Evolutionary conservation across 345 rosid genomes (phyloP).

Genomic region (Atalantia buxifolia): DNA sequence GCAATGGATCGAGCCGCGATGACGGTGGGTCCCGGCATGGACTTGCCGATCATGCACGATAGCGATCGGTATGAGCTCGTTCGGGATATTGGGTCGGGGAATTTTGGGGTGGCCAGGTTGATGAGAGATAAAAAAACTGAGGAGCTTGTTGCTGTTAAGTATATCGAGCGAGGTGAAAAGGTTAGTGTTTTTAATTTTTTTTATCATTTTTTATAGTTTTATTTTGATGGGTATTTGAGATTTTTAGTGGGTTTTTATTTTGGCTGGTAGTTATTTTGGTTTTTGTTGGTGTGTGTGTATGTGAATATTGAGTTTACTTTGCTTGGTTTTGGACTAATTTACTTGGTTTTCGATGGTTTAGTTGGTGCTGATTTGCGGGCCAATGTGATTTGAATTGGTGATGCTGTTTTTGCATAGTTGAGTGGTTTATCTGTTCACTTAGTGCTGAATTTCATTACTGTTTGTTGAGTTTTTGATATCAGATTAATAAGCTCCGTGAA

Average conservation of each 20-base stretch:
- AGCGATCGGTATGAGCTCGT: slow-evolving; percentile 79
- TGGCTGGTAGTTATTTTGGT: not conserved
- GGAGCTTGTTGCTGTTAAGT: slow-evolving; percentile 84
- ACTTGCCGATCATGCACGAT: slow-evolving; percentile 82
- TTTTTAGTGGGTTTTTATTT: not conserved
- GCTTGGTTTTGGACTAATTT: not conserved
- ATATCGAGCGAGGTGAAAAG: slow-evolving; percentile 87
- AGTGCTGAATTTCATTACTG: not conserved
- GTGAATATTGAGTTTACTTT: not conserved
- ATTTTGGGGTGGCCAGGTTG: slow-evolving; percentile 75
- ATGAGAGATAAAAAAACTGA: slow-evolving; percentile 69
- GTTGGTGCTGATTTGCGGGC: not conserved
- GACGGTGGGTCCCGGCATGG: slow-evolving; percentile 81
- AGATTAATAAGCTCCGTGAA: not conserved
- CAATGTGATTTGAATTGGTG: not conserved
- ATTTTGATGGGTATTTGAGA: not conserved
- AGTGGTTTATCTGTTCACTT: not conserved
- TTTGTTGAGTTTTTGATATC: not conserved
- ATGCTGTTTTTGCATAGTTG: not conserved
- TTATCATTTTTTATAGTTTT: not conserved
- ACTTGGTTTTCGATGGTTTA: not conserved
- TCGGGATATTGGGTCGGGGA: slow-evolving; percentile 73
- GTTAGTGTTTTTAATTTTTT: slow-evolving; percentile 30
- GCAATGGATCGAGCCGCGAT: slow-evolving; percentile 71
- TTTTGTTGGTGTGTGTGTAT: not conserved